These are phyloP conservation scores for Aspergillus funiculosus DNA, from an alignment of 495 filamentous ascomycete genomes.

Conservation along the genomic window DNA sequence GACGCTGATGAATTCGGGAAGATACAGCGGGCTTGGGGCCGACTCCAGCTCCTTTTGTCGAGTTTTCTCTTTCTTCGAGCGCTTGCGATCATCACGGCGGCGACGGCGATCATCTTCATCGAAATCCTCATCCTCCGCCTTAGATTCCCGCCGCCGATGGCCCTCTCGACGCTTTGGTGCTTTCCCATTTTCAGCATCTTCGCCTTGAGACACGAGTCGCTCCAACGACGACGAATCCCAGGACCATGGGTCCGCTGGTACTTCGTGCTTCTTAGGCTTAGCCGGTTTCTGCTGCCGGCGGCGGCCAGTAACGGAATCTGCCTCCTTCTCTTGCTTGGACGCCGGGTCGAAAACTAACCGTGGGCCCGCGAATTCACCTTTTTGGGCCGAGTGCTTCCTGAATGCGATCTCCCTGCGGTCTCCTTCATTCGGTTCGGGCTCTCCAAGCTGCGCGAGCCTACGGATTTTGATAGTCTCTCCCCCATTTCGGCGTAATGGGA, in stretches of 20 bases:
- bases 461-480: conserved; percentile 20
- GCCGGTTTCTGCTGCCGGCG: not conserved
- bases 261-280: not conserved
- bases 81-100: conserved; percentile 38
- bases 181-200: conserved; percentile 15
- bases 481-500: too few relatives aligned
- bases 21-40: conserved; percentile 58
- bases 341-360: conserved; percentile 1
- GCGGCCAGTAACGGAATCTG: not conserved
- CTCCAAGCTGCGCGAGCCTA: conserved; percentile 7
- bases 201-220: conserved; percentile 18
- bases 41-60: conserved; percentile 28
- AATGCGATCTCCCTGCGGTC: conserved; percentile 4
- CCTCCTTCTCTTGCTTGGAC: not conserved
- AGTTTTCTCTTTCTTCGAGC: conserved; percentile 43
- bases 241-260: conserved; percentile 23
- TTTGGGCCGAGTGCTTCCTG: not conserved
- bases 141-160: conserved; percentile 20
- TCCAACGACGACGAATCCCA: conserved; percentile 35
- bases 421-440: not conserved
- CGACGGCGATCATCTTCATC: conserved; percentile 31
- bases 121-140: conserved; percentile 33
- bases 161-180: conserved; percentile 23
- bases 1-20: conserved; percentile 89
- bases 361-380: not conserved